Percentiles rank a stretch among this genome's conserved stretches.
phyloP scores from a whole-genome alignment of 2,329 filamentous ascomycete species.

The Aspergillus uvarum region DNA sequence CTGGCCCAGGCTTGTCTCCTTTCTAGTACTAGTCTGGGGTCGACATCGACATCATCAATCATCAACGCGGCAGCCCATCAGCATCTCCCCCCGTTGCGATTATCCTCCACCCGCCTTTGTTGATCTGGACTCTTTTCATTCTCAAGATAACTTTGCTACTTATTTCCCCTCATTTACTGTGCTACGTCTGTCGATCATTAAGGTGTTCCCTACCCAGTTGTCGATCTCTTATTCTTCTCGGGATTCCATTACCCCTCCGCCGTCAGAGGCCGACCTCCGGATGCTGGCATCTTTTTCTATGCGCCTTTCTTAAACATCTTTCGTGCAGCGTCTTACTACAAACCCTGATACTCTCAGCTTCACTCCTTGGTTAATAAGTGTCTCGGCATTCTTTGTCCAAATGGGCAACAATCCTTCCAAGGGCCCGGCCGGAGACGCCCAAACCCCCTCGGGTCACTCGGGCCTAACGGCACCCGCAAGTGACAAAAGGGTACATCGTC shows the following conservation, averaged over 20 bases:
- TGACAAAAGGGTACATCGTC: conserved; percentile 42
- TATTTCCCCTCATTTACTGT: not conserved
- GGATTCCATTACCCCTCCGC: conserved; percentile 14
- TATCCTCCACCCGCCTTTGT: conserved; percentile 2
- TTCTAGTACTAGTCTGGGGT: conserved; percentile 9
- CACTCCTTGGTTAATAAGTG: conserved; percentile 6
- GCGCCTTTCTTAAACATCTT: not conserved
- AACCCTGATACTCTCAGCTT: conserved; percentile 7
- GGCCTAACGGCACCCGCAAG: conserved; percentile 24
- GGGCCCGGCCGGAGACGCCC: conserved; percentile 34
- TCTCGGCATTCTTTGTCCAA: conserved; percentile 21
- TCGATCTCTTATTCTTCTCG: not conserved
- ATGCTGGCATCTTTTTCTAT: conserved; percentile 26
- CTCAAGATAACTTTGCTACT: not conserved
- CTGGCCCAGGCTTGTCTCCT: conserved; percentile 13
- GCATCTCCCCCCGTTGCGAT: not conserved
- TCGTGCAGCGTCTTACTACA: conserved; percentile 9
- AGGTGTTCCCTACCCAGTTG: not conserved
- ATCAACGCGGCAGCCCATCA: conserved; percentile 5
- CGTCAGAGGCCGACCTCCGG: conserved; percentile 18
- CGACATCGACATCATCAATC: conserved; percentile 21
- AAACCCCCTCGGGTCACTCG: conserved; percentile 27
- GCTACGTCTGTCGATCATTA: not conserved
- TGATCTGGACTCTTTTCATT: not conserved
- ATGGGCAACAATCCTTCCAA: conserved; percentile 54